Base-by-base conservation (phyloP, 805 yeast genomes). In the Starmerella roubikii region DNA sequence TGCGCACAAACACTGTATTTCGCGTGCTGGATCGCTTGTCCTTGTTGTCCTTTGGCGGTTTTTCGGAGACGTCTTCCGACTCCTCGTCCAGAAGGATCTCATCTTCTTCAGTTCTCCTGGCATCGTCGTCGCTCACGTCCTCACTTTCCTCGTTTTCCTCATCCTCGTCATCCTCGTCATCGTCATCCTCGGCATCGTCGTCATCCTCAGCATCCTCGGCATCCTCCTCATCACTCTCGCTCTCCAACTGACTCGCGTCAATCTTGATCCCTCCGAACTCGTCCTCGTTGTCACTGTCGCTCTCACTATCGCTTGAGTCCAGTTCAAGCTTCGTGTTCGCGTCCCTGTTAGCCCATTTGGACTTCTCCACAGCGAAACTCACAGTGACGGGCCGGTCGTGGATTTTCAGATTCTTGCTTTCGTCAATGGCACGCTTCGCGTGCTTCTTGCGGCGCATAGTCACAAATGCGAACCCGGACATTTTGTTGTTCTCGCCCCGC, bases 401-500 rank as follows among this genome's bases (percentile, higher is more conserved):
- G 38, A 91, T 81, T 58, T 82, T 75, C 55, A 86, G 61, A 7
- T 80, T 94, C 37, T 66, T 69, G 18, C 76, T 66, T 25, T 70
- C 84, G 51, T 81, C 81, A 26, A 86, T 74, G 1, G 95, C 97
- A 40, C 64, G 67, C 50, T 73, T 77, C 35, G 98, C 97, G 46
- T 78, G 74, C 22, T 72, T 61, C 45, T 74, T 67, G 53, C 78
- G 82, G 54, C 74, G 74, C 94, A 91, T 80, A 1, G 91, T 79
- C 9, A 91, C 85, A 58, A 91, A 91, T 0, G 85, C 98, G 69
- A 88, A 91, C 10, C 98, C 98, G 44, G 78, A 65, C 91, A 91
- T 80, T 56, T 72, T 76, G 13, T 95, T 94, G 35, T 84, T 93
- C 34, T 71, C 68, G 54, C 81, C 83, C 53, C 82, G 74, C 34